A percentile compares a stretch with the other conserved stretches of the same genome.
phyloP scores from a whole-genome alignment of 1,139 yeast genomes.

The Sugiyamaella japonica region DNA sequence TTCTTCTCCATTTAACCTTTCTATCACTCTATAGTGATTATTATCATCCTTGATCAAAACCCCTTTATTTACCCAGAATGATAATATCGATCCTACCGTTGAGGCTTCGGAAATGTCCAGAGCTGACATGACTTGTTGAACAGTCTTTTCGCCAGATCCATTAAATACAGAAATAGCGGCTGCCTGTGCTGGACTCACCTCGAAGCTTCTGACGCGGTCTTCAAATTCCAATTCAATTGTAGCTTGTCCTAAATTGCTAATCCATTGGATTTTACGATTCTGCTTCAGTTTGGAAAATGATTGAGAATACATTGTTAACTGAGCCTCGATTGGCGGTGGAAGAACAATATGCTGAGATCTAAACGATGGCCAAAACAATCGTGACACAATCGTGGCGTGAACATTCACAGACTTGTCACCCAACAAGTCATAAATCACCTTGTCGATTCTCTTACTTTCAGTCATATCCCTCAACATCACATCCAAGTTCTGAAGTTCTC shows the following conservation, averaged over 20 bases:
- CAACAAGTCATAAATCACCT: constrained; percentile 27
- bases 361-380: constrained; percentile 53
- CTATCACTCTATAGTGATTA: constrained; percentile 36
- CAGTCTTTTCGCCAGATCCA: constrained; percentile 28
- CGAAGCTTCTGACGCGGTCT: constrained; percentile 45
- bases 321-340: constrained; percentile 47
- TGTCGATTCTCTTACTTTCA: constrained; percentile 37
- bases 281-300: constrained; percentile 49
- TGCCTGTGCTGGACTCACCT: constrained; percentile 72
- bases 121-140: constrained; percentile 25
- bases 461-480: constrained; percentile 80
- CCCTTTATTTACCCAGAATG: constrained; percentile 58
- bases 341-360: constrained; percentile 46
- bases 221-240: constrained; percentile 56
- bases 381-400: constrained; percentile 44
- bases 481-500: constrained; percentile 66
- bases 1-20: constrained; percentile 27
- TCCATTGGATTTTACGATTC: constrained; percentile 60
- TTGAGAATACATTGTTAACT: constrained; percentile 49
- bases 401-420: constrained; percentile 16
- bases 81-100: constrained; percentile 25
- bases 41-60: constrained; percentile 42
- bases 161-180: constrained; percentile 59
- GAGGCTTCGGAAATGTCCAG: constrained; percentile 33
- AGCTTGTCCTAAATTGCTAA: constrained; percentile 65